These are phyloP conservation scores for Cyclotella sp. DNA, from an alignment of 108 stramenopile species.

Conservation along the genomic window DNA sequence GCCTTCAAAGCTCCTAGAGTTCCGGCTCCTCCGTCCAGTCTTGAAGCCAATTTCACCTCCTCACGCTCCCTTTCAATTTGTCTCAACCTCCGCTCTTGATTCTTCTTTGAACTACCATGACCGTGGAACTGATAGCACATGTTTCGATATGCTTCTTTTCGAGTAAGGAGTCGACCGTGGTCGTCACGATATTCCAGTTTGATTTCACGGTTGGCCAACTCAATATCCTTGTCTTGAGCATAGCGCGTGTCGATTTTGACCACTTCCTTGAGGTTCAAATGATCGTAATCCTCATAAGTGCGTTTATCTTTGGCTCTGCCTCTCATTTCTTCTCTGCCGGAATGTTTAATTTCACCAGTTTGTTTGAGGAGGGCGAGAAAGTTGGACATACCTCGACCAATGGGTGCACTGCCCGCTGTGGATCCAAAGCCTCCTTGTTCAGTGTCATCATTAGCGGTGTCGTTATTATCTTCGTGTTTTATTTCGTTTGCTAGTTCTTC, in stretches of 20 bases:
- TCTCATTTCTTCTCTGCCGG: slow-evolving; percentile 80
- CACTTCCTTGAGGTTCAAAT: slow-evolving; percentile 74
- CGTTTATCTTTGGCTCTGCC: slow-evolving; percentile 90
- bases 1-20: slow-evolving; percentile 88
- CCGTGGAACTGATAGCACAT: slow-evolving; percentile 98
- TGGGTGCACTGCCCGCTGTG: slow-evolving; percentile 57
- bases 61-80: slow-evolving; percentile 84
- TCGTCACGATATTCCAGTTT: slow-evolving; percentile 98
- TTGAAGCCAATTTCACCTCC: slow-evolving; percentile 63
- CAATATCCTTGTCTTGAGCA: slow-evolving; percentile 79
- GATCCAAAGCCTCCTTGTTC: slow-evolving; percentile 54
- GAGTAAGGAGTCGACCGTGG: slow-evolving; percentile 89
- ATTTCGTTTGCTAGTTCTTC: slow-evolving; percentile 76
- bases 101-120: slow-evolving; percentile 93
- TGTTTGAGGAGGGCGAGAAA: slow-evolving; percentile 82
- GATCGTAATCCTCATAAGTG: slow-evolving; percentile 89
- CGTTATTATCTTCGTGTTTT: slow-evolving; percentile 51
- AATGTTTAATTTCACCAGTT: slow-evolving; percentile 82
- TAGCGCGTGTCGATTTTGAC: slow-evolving; percentile 68
- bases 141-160: slow-evolving; percentile 96
- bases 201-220: slow-evolving; percentile 83
- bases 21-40: slow-evolving; percentile 60
- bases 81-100: slow-evolving; percentile 87
- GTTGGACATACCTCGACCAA: slow-evolving; percentile 81
- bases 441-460: slow-evolving; percentile 28